These are phyloP conservation scores for Cymbopogon citratus DNA, from an alignment of 176 grass and related monocot species.

Conservation along the genomic window DNA sequence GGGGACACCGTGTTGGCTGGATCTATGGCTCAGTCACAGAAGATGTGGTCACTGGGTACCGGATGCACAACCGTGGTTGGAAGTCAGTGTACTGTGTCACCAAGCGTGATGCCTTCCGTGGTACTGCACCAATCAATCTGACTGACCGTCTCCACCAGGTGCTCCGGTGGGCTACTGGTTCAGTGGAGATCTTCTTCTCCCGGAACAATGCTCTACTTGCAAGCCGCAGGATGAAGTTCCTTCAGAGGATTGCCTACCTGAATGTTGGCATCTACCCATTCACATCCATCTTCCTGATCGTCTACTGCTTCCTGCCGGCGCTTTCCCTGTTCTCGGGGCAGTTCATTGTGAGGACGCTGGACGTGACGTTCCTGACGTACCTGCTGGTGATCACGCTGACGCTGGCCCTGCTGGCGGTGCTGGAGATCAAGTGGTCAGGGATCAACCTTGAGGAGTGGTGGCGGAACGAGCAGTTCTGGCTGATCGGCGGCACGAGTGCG, in stretches of 20 bases:
- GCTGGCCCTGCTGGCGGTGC: slow-evolving; percentile 58
- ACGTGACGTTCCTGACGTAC: slow-evolving; percentile 80
- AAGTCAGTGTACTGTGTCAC: slow-evolving; percentile 98
- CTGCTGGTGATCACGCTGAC: slow-evolving; percentile 76
- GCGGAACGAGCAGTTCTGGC: slow-evolving; percentile 99
- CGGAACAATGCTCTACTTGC: slow-evolving; percentile 86
- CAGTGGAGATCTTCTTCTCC: slow-evolving; percentile 98
- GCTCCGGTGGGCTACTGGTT: slow-evolving; percentile 93
- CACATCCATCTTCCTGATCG: slow-evolving; percentile 95
- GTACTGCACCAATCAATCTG: slow-evolving; percentile 89
- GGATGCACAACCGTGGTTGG: slow-evolving; percentile 99
- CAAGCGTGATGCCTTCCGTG: slow-evolving; percentile 92
- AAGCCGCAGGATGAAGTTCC: slow-evolving; percentile 75
- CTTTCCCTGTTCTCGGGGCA: slow-evolving; percentile 89
- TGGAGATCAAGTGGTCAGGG: slow-evolving; percentile 94
- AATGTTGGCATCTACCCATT: slow-evolving; percentile 98
- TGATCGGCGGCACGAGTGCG: slow-evolving; percentile 90
- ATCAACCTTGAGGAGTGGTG: slow-evolving; percentile 95
- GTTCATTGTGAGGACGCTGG: slow-evolving; percentile 78
- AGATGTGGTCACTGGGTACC: slow-evolving; percentile 97
- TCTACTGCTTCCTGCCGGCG: slow-evolving; percentile 96
- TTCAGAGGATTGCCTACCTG: slow-evolving; percentile 86
- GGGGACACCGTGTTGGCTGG: slow-evolving; percentile 94
- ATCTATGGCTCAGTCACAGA: slow-evolving; percentile 98
- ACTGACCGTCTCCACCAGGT: slow-evolving; percentile 98